A percentile compares a stretch with the other conserved stretches of the same genome.
Evolutionary conservation across 176 grass and related monocot genomes (phyloP).

Genomic region (Triticum urartu): DNA sequence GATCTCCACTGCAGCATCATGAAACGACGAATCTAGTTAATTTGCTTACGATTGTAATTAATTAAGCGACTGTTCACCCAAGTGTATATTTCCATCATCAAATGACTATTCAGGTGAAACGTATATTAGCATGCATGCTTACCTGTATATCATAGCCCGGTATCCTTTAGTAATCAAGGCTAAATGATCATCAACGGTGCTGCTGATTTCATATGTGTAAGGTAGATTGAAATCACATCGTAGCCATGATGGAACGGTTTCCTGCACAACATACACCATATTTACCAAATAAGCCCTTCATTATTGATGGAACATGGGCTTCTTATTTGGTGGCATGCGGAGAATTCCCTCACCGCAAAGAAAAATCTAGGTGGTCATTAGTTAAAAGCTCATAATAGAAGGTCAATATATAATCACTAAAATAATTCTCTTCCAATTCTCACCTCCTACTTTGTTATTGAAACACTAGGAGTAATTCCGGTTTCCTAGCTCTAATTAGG

Average conservation of each 20-base stretch:
- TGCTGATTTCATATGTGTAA: conserved; percentile 9
- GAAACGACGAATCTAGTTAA: not conserved
- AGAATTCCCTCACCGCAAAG: not conserved
- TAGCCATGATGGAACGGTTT: not conserved
- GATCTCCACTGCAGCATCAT: conserved; percentile 38
- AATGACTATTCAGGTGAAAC: not conserved
- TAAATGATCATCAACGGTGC: conserved; percentile 39
- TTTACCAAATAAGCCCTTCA: not conserved
- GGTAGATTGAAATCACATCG: conserved; percentile 8
- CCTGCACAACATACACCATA: not conserved
- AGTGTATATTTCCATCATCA: not conserved
- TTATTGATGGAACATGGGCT: not conserved
- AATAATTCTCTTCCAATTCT: no score
- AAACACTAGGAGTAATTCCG: no score
- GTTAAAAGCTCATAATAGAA: no score
- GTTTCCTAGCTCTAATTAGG: no score
- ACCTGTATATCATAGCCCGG: conserved; percentile 54
- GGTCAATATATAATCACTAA: no score
- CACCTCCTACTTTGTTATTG: no score
- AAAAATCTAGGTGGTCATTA: no score
- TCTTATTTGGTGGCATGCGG: not conserved
- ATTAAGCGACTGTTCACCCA: no score
- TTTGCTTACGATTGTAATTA: not conserved
- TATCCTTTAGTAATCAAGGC: conserved; percentile 41
- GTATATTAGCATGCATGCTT: not conserved